Percentiles rank a stretch among this genome's conserved stretches.
Evolutionary conservation across 495 filamentous ascomycete genomes (phyloP).

Genomic region (Daldinia bambusicola): DNA sequence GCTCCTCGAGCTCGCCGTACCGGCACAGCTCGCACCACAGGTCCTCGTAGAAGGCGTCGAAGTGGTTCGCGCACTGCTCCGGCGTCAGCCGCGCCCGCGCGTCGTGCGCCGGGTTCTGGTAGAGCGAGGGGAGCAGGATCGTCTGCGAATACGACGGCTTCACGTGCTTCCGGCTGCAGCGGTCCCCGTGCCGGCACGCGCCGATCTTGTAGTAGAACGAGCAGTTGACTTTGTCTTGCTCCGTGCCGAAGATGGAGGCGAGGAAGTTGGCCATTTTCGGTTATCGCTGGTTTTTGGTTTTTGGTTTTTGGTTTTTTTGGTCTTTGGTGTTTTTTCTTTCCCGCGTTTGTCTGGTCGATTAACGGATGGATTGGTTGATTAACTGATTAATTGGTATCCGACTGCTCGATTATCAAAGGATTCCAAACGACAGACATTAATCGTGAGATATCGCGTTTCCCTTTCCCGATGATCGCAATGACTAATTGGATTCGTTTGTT

Average conservation of each 20-base stretch:
- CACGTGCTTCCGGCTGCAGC: slow-evolving; percentile 97
- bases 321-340: neutral
- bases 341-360: neutral
- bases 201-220: slow-evolving; percentile 88
- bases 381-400: neutral
- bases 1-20: slow-evolving; percentile 88
- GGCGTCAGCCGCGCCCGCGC: slow-evolving; percentile 96
- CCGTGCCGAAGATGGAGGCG: slow-evolving; percentile 98
- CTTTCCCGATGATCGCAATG: neutral
- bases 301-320: neutral
- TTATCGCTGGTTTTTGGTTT: neutral
- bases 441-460: neutral
- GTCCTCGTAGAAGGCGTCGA: slow-evolving; percentile 99
- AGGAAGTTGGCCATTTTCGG: slow-evolving; percentile 88
- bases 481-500: slow-evolving; percentile 4
- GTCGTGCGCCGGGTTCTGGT: slow-evolving; percentile 98
- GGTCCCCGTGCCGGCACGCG: slow-evolving; percentile 96
- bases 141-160: slow-evolving; percentile 98
- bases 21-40: slow-evolving; percentile 99
- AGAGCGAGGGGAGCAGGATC: slow-evolving; percentile 96
- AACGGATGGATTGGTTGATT: slow-evolving; percentile 7
- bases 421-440: too few relatives aligned
- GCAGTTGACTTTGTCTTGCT: slow-evolving; percentile 90
- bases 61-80: slow-evolving; percentile 95
- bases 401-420: too few relatives aligned